Percentiles rank a stretch among this genome's conserved stretches.
These are phyloP conservation scores for Yamagishiella unicocca DNA, from an alignment of 139 green algal genomes.

Conservation along the genomic window DNA sequence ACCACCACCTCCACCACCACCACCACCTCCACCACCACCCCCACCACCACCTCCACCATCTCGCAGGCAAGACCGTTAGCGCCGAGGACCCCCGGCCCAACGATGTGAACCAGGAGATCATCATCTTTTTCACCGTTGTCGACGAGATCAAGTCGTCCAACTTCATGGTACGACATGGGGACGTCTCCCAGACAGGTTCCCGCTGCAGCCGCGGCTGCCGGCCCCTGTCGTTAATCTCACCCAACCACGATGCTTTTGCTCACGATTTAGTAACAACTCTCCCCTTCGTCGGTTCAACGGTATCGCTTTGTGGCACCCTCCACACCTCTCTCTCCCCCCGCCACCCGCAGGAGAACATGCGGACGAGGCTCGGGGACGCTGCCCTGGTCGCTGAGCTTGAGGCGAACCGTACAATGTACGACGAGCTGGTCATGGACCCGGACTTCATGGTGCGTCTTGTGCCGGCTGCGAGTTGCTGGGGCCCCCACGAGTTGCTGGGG, in stretches of 20 bases:
- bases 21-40: no score
- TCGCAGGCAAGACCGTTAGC: background rate
- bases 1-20: no score
- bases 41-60: background rate
- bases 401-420: background rate
- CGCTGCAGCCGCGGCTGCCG: no score
- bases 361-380: conserved; percentile 29
- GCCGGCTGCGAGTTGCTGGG: no score
- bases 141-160: conserved; percentile 52
- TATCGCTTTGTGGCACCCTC: background rate
- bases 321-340: background rate
- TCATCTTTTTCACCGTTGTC: conserved; percentile 63
- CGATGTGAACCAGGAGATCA: conserved; percentile 63
- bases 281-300: background rate
- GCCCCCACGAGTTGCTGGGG: no score
- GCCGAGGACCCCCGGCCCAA: background rate
- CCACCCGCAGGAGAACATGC: conserved; percentile 61
- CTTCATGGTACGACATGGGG: conserved; percentile 5
- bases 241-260: no score
- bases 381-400: background rate
- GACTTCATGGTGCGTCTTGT: conserved; percentile 13
- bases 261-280: no score
- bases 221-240: no score
- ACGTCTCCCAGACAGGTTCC: no score
- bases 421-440: background rate